phyloP scores from a whole-genome alignment of 495 filamentous ascomycete genomes.

The Podospora pseudocomata region DNA sequence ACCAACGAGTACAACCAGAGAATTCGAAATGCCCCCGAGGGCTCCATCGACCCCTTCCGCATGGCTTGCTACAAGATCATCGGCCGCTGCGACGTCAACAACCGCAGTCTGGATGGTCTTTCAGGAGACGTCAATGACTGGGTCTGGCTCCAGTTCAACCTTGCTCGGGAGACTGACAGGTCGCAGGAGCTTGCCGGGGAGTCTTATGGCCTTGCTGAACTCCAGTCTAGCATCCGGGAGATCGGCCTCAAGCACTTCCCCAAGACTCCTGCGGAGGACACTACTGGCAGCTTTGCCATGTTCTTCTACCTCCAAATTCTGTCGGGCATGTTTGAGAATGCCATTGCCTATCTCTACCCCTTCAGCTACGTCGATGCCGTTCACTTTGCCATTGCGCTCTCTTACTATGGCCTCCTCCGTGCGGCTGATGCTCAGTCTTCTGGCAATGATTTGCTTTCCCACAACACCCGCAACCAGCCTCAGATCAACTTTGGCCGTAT shows the following conservation, averaged over 20 bases:
- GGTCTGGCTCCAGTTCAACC: conserved; percentile 93
- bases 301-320: conserved; percentile 90
- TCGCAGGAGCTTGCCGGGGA: conserved; percentile 81
- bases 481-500: conserved; percentile 94
- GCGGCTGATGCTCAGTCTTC: conserved; percentile 68
- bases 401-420: conserved; percentile 87
- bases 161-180: conserved; percentile 82
- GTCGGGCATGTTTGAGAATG: conserved; percentile 92
- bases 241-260: conserved; percentile 87
- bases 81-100: conserved; percentile 83
- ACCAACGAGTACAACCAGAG: conserved; percentile 85
- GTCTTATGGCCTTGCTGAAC: conserved; percentile 80
- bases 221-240: conserved; percentile 77
- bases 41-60: conserved; percentile 87
- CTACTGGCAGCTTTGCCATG: conserved; percentile 73
- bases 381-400: conserved; percentile 87
- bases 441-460: conserved; percentile 68
- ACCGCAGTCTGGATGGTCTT: conserved; percentile 74
- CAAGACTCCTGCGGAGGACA: conserved; percentile 60
- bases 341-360: conserved; percentile 81
- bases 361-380: conserved; percentile 88
- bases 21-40: conserved; percentile 74
- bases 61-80: conserved; percentile 98
- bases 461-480: conserved; percentile 65
- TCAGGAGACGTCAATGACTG: conserved; percentile 84